Base-by-base conservation (phyloP, 2,329 filamentous ascomycete species). In the Ophiocordyceps camponoti-leonardi region DNA sequence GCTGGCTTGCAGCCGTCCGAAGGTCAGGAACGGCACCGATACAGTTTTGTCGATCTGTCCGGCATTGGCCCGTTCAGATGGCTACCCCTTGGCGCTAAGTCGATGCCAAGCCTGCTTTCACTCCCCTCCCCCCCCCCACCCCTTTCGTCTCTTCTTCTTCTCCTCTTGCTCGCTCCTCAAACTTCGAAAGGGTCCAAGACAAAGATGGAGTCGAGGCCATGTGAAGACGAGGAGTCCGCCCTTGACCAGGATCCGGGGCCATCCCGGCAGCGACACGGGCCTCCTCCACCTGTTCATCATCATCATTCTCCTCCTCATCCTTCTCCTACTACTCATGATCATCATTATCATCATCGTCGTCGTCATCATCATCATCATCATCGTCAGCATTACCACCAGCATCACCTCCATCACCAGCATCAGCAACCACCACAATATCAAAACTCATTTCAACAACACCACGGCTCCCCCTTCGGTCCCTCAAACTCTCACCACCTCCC, bases 11-110 rank as follows among this genome's bases (percentile, higher is more conserved):
- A 47, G 43, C 16, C 23, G 35, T 20, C 33, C 42, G 30, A 30
- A 43, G 22, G 16, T 42, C 42, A 42, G 45, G 31, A 40, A 44
- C 42, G 31, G 30, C 35, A 44, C 42, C 45, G 45, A 47, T 47
- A 42, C 47, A 44, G 23, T 43, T 42, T 44, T 44, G 30, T 26
- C 30, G 42, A 35, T 41, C 41, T 41, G 13, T 23, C 44, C 41
- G 39, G 45, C 48, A 48, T 46, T 51, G 47, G 43, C 48, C 33
- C 46, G 31, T 52, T 44, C 47, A 45, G 40, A 49, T 49, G 49
- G 26, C 10, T 6, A 42, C 47, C 39, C 42, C 40, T 45, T 47
- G 45, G 44, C 46, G 49, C 50, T 48, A 46, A 48, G 46, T 47
- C 49, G 18, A 46, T 44, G 45, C 42, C 44, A 37, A 41, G 45